A percentile compares a stretch with the other conserved stretches of the same genome.
Evolutionary conservation across 2,329 filamentous ascomycete genomes (phyloP).

Genomic region (Penicillium decumbens): DNA sequence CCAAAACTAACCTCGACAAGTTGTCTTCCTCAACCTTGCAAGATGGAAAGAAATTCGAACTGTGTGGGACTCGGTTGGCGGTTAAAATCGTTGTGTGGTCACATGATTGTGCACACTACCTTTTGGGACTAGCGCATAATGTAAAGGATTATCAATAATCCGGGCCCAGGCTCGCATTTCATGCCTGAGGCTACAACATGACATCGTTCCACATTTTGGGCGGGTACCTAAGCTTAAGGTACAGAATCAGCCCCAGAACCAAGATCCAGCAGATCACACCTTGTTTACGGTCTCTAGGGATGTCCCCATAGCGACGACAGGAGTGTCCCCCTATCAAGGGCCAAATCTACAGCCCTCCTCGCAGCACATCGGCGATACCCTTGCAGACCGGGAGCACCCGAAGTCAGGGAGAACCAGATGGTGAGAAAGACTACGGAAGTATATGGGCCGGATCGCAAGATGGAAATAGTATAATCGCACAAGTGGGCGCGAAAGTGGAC

Average conservation of each 20-base stretch:
- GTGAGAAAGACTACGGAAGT: constrained; percentile 5
- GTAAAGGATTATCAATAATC: not conserved
- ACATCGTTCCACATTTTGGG: constrained; percentile 5
- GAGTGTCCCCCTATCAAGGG: constrained; percentile 4
- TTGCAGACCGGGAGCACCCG: constrained; percentile 15
- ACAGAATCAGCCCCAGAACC: constrained; percentile 10
- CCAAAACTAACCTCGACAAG: constrained; percentile 53
- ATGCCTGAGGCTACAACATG: constrained; percentile 1
- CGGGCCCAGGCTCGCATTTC: not conserved
- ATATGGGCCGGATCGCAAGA: constrained; percentile 9
- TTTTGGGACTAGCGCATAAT: not conserved
- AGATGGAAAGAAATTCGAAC: constrained; percentile 24
- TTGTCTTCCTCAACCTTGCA: constrained; percentile 59
- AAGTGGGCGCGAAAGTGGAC: constrained; percentile 16
- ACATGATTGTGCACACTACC: constrained; percentile 23
- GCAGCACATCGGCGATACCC: constrained; percentile 11
- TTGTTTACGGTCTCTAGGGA: constrained; percentile 12
- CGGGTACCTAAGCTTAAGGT: not conserved
- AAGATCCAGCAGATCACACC: constrained; percentile 11
- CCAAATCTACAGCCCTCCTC: constrained; percentile 10
- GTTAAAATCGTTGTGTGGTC: constrained; percentile 42
- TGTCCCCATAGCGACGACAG: constrained; percentile 20
- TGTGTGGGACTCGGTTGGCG: constrained; percentile 26
- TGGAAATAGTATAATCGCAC: constrained; percentile 7
- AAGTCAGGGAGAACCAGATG: constrained; percentile 10